Base-by-base conservation (phyloP, 2,329 filamentous ascomycete genomes). In the Fusarium longipes region DNA sequence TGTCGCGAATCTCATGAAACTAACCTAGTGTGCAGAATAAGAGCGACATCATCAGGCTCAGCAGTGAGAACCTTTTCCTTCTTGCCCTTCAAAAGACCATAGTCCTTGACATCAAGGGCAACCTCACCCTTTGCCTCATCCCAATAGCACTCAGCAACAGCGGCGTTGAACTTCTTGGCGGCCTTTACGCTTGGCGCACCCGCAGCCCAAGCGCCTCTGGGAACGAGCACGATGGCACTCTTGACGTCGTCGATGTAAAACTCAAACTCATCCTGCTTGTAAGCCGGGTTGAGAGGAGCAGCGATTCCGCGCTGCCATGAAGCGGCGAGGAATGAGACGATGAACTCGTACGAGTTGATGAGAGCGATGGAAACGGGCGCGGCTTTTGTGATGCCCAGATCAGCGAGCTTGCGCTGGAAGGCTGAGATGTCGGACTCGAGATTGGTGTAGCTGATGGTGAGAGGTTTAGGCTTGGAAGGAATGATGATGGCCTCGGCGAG, bases 231-330 rank as follows among this genome's bases (percentile, higher is more conserved):
- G 60, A 96, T 82, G 32, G 90, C 90, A 7, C 93, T 95, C 75
- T 89, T 92, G 71, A 96, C 84, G 76, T 97, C 93, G 68, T 93
- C 90, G 74, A 97, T 95, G 79, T 96, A 96, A 80, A 96, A 96
- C 77, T 96, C 93, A 77, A 95, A 96, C 78, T 96, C 93, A 57
- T 89, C 89, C 79, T 96, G 92, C 82, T 94, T 96, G 83, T 96
- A 96, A 42, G 89, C 90, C 38, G 93, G 89, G 78, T 97, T 96
- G 68, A 97, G 82, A n/a, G 93, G 93, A 5, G 93, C 93, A 9
- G 93, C 93, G 70, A 96, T 90, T 29, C 84, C 91, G 73, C 93
- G 87, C 81, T 96, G 93, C 88, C 90, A 93, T n/a, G 92, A 88
- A 18, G 89, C 86, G n/a, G 92, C 93, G 42, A 96, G 86, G 80